Evolutionary conservation across 1,284 basidiomycete genomes (phyloP), one percentile per base, ranked within the genome.

Genomic region (Rhodotorula glutinis): DNA sequence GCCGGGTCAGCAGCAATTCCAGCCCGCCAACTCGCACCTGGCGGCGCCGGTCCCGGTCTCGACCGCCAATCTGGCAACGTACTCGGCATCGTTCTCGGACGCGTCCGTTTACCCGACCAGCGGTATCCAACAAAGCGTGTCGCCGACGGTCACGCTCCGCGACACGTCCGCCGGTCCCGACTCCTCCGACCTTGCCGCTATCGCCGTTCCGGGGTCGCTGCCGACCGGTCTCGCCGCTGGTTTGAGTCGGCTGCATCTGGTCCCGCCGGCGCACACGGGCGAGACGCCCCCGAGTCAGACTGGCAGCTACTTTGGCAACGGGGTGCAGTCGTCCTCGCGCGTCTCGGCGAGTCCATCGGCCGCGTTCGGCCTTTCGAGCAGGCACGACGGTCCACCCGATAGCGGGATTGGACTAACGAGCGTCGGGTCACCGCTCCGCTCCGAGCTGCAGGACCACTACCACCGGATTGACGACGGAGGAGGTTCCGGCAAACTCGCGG

Each of bases 141-240:
- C 53, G 33, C 33, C 53, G 14, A 3, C 14, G 54, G 13, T 29
- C 40, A 21, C 16, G 40, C 56, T n/a, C 17, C 40, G 23, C 23
- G 16, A 46, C 14, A 38, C 30, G 29, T 38, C 38, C 9, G 19
- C 60, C 3, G 30, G 41, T 0, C 25, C 40, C 16, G 54, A 41
- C 10, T 23, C 49, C 8, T 25, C 49, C 25, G 49, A 51, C 3
- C 27, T 27, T n/a, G 62, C 62, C 0, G 38, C 61, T 3, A 58
- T 69, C 47, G 63, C 63, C n/a, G 56, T 41, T 3, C 63, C 67
- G 17, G 67, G 67, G 8, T 66, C 63, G 40, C 49, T 73, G 1
- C 71, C 71, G 4, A 69, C 69, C 10, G 71, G 71, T 11, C 66
- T 73, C 29, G 71, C 71, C 1, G 71, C 71, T 0, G 71, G 71